Evolutionary conservation across 441 rosid genomes (phyloP), one percentile per base, ranked within the genome.

Genomic region (Viola pubescens): DNA sequence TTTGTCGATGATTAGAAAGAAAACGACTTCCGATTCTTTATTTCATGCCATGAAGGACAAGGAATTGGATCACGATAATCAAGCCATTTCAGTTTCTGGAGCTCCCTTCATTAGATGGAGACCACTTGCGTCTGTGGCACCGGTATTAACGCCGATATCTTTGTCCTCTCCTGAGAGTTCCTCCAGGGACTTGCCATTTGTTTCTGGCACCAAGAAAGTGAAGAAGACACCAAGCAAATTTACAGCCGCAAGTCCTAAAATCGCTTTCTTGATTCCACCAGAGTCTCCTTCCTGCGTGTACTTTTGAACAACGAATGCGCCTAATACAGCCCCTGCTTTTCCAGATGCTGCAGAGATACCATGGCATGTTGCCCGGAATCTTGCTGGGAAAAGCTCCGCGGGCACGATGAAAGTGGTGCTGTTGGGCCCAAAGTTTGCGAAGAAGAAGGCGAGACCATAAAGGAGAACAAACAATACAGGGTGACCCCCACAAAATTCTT

Each of bases 351-450:
- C 89, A 0, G 84, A 81, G 6, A 86, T 73, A 10, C 87, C 92
- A 6, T 86, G 94, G 66, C 89, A 86, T 2, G 86, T 82, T 0
- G 89, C 78, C n/a, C 87, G 70, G 58, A 86, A 58, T 59, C 82
- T 75, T 7, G 92, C 84, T 0, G 92, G 92, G 56, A 81, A 86
- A 37, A 86, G 58, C 78, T 86, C 89, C 3, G 89, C 89, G 0
- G 92, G 92, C 3, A 86, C 76, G 1, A 86, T 64, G 59, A 86
- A 86, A 7, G 89, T 86, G 7, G 94, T 83, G 65, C 78, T 73
- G 19, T 86, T 83, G 48, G 94, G 94, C 0, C 94, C 87, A 16
- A 86, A 86, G 69, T 86, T 86, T 3, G 86, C 78, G 37, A 86
- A 86, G 73, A 86, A 86, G 41, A 86, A 58, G 0, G 86, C 73